Percentiles rank a stretch among this genome's conserved stretches.
These are phyloP conservation scores for Saccharum spontaneum DNA, from an alignment of 176 grass and related monocot species.

Conservation along the genomic window DNA sequence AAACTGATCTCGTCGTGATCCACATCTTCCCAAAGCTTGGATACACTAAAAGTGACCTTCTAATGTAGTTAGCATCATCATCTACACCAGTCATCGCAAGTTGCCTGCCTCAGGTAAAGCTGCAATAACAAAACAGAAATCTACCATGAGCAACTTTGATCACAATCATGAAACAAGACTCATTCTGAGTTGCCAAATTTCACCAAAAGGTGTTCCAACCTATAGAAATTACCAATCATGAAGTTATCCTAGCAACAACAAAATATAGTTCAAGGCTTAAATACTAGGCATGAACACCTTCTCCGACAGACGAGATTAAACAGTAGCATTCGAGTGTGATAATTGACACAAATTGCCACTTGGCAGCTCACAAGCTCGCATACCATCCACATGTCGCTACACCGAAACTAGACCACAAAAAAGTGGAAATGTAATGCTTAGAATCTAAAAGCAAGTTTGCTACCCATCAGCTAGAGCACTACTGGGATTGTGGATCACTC, in stretches of 20 bases:
- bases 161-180: not conserved
- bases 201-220: not conserved
- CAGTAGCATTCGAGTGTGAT: not conserved
- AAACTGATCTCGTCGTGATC: constrained; percentile 13
- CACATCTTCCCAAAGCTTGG: constrained; percentile 24
- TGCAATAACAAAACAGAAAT: constrained; percentile 38
- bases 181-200: not conserved
- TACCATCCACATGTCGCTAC: constrained; percentile 9
- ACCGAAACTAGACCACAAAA: not conserved
- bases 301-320: not conserved
- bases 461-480: constrained; percentile 38
- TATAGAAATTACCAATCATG: not conserved
- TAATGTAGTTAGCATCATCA: constrained; percentile 48
- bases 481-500: constrained; percentile 35
- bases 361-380: not conserved
- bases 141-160: constrained; percentile 7
- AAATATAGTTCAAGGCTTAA: not conserved
- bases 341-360: not conserved
- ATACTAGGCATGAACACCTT: not conserved
- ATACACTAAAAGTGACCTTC: constrained; percentile 35
- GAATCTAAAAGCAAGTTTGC: constrained; percentile 34
- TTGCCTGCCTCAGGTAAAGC: constrained; percentile 44
- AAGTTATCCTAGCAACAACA: not conserved
- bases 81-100: constrained; percentile 26
- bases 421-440: constrained; percentile 23